Evolutionary conservation across 2,329 filamentous ascomycete species (phyloP).

Genomic region (Neopestalotiopsis rosae): DNA sequence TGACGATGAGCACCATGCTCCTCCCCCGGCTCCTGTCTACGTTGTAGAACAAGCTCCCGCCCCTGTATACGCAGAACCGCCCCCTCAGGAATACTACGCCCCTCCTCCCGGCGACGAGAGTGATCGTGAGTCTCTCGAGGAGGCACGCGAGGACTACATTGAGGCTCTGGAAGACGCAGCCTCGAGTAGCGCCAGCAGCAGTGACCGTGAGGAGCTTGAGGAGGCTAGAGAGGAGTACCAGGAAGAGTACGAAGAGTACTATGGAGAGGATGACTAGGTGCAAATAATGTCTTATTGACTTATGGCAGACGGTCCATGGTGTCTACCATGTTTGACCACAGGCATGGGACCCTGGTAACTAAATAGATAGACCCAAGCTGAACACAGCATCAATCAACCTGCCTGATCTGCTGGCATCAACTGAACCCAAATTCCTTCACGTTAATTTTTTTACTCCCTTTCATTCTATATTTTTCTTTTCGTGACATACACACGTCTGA

Average conservation of each 20-base stretch:
- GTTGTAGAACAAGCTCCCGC: no score
- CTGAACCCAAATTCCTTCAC: no score
- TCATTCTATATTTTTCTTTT: no score
- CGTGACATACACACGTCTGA: no score
- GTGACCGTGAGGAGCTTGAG: slow-evolving; percentile 47
- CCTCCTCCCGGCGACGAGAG: slow-evolving; percentile 23
- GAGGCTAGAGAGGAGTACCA: slow-evolving; percentile 57
- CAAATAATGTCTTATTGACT: background rate
- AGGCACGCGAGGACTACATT: slow-evolving; percentile 45
- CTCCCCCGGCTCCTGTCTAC: slow-evolving; percentile 17
- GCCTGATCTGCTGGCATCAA: no score
- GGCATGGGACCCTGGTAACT: background rate
- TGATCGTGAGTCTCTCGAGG: slow-evolving; percentile 39
- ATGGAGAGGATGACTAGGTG: slow-evolving; percentile 22
- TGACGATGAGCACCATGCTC: slow-evolving; percentile 32
- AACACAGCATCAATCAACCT: no score
- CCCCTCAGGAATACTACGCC: slow-evolving; percentile 14
- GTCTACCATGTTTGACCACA: background rate
- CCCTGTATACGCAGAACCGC: slow-evolving; percentile 12
- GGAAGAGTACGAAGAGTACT: slow-evolving; percentile 52
- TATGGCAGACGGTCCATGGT: background rate
- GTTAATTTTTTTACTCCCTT: no score
- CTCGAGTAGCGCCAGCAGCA: slow-evolving; percentile 38
- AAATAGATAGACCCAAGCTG: background rate
- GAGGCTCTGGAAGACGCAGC: slow-evolving; percentile 50